Base-by-base conservation (phyloP, 768 basidiomycete species). In the Trametopsis cervina region DNA sequence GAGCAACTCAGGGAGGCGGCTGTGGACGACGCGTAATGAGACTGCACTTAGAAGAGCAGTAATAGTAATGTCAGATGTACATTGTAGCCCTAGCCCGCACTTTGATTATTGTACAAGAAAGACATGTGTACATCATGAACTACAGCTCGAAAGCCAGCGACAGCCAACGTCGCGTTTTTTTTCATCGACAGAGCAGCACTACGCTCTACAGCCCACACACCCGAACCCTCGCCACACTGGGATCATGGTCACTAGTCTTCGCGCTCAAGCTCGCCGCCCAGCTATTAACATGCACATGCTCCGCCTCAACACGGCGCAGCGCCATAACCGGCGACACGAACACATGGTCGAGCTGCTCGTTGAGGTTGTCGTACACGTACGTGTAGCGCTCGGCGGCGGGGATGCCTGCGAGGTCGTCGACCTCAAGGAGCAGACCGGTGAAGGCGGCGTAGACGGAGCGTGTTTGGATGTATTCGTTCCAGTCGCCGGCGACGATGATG, bases 251-350 rank as follows among this genome's bases (percentile, higher is more conserved):
- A 46, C 76, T 78, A 35, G 72, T 64, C 21, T 77, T 65, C 20
- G 56, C 64, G 26, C 62, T 61, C 29, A 71, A 53, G 2, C 65
- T 62, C 15, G 71, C 61, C 7, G 72, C 64, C 77, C 77, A 80
- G 50, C 71, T 78, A 55, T 81, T 81, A 23, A 79, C 71, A 57
- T 81, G 80, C 29, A 81, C 66, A 43, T 81, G 78, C 55, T 81
- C 73, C 25, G 74, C 72, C 49, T 72, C 60, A 6, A 69, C 65
- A 15, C 64, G 63, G 21, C 74, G 62, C 24, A 50, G 33, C 44
- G 57, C 59, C 15, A 72, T 67, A 11, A 64, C 58, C 11, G 72
- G 72, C 45, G 57, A 58, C 10, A 80, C 60, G 57, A 80, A 77
- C 17, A 69, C 63, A 55, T 81, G 79, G 60, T 81, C 79, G 42